Percentiles rank a stretch among this genome's conserved stretches.
phyloP scores from a whole-genome alignment of 495 filamentous ascomycete genomes.

The Aspergillus cavernicola region DNA sequence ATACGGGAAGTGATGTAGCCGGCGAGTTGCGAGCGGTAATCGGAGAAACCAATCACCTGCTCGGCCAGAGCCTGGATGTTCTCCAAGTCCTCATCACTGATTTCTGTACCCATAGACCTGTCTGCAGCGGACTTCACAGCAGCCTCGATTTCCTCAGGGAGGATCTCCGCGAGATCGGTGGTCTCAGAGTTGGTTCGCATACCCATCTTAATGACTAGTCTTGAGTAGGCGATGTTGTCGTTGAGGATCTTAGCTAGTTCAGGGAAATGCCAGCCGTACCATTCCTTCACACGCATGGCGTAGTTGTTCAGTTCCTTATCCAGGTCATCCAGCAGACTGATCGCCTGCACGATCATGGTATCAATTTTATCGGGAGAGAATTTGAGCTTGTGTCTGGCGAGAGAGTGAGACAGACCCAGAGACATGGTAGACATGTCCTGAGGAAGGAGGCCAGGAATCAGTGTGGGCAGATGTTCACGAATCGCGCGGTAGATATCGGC shows the following conservation, averaged over 20 bases:
- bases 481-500: constrained; percentile 89
- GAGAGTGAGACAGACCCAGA: constrained; percentile 91
- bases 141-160: constrained; percentile 92
- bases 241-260: constrained; percentile 96
- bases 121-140: constrained; percentile 93
- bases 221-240: constrained; percentile 93
- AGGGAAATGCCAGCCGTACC: constrained; percentile 99
- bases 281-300: constrained; percentile 99
- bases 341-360: constrained; percentile 98
- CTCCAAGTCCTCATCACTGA: constrained; percentile 80
- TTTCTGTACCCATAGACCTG: constrained; percentile 97
- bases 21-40: constrained; percentile 83
- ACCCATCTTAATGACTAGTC: constrained; percentile 81
- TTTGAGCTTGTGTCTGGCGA: constrained; percentile 97
- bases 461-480: constrained; percentile 79
- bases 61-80: constrained; percentile 88
- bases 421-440: constrained; percentile 88
- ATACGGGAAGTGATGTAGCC: constrained; percentile 89
- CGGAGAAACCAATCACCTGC: constrained; percentile 85
- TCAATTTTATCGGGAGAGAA: constrained; percentile 99
- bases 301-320: constrained; percentile 99
- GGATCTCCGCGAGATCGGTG: constrained; percentile 81
- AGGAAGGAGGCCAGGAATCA: constrained; percentile 85
- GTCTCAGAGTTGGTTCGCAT: constrained; percentile 72
- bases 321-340: constrained; percentile 87